Percentiles rank a stretch among this genome's conserved stretches.
phyloP scores from a whole-genome alignment of 352 stramenopile genomes.

The Achlya hypogyna region DNA sequence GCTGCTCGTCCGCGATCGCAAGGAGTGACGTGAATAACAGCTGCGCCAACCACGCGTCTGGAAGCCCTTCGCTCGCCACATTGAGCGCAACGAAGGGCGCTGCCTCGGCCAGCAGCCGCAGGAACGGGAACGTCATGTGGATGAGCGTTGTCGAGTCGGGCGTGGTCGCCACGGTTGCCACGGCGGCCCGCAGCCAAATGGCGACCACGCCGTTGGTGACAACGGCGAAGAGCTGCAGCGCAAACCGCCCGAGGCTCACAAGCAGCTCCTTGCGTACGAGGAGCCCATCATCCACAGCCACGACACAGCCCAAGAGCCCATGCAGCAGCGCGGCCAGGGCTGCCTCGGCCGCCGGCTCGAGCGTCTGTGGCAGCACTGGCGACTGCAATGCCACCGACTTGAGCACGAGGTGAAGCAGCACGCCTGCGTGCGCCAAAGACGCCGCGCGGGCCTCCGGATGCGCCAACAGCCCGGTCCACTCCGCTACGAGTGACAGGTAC shows the following conservation, averaged over 20 bases:
- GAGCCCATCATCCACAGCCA: constrained; percentile 23
- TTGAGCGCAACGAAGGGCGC: constrained; percentile 63
- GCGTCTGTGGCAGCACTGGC: constrained; percentile 18
- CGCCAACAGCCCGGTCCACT: constrained; percentile 46
- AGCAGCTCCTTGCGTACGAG: constrained; percentile 59
- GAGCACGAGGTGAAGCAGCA: constrained; percentile 51
- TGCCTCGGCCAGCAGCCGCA: constrained; percentile 54
- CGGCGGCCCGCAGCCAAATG: constrained; percentile 7
- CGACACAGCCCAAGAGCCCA: constrained; percentile 31
- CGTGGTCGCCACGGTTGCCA: background rate
- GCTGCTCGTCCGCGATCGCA: constrained; percentile 41
- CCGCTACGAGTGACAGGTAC: constrained; percentile 29
- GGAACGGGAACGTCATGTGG: constrained; percentile 59
- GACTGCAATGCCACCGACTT: constrained; percentile 54
- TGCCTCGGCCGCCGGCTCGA: constrained; percentile 28
- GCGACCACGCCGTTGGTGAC: constrained; percentile 35
- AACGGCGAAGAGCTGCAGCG: constrained; percentile 45
- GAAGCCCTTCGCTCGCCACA: constrained; percentile 19
- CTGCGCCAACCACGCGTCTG: constrained; percentile 42
- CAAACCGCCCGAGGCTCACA: constrained; percentile 46
- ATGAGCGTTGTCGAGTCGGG: constrained; percentile 43
- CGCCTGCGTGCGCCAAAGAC: constrained; percentile 33
- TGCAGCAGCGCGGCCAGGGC: constrained; percentile 37
- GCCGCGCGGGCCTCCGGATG: constrained; percentile 32
- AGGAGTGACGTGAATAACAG: constrained; percentile 45